Conservation (phyloP, 257 asterid species). For the Nicotiana benthamiana region DNA sequence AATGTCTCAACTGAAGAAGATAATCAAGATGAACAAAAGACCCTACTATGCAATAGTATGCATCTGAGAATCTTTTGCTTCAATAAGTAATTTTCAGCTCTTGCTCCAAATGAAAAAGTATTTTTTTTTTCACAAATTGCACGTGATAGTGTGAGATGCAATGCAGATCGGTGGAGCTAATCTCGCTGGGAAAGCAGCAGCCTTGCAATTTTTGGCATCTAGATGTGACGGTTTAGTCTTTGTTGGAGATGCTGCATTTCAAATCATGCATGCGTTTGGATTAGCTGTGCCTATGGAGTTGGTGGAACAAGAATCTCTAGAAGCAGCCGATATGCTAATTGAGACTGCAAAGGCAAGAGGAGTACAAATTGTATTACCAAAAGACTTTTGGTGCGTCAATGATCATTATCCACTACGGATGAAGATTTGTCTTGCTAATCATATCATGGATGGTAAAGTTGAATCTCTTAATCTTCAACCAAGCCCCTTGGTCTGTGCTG, state of each 20-base stretch:
- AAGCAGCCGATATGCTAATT: slow-evolving; percentile 47
- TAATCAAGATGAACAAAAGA: slow-evolving; percentile 29
- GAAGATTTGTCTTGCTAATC: slow-evolving; percentile 38
- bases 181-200: slow-evolving; percentile 61
- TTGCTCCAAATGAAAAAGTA: slow-evolving; percentile 6
- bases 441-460: slow-evolving; percentile 50
- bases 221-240: slow-evolving; percentile 73
- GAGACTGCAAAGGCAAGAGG: slow-evolving; percentile 53
- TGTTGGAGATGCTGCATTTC: slow-evolving; percentile 78
- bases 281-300: slow-evolving; percentile 48
- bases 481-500: not conserved
- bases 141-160: slow-evolving; percentile 1
- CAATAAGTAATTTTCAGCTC: slow-evolving; percentile 4
- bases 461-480: slow-evolving; percentile 6
- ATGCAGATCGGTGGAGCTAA: slow-evolving; percentile 80
- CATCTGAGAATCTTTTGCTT: slow-evolving; percentile 15
- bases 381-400: slow-evolving; percentile 66
- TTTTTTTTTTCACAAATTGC: not conserved
- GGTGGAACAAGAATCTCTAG: slow-evolving; percentile 45
- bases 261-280: slow-evolving; percentile 73
- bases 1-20: slow-evolving; percentile 52
- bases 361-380: slow-evolving; percentile 54
- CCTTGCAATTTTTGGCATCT: slow-evolving; percentile 49
- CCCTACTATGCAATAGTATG: slow-evolving; percentile 78
- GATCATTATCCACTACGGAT: slow-evolving; percentile 25